These are phyloP conservation scores for Mortierella hygrophila DNA, from an alignment of 192 early-diverging fungal genomes.

Conservation along the genomic window DNA sequence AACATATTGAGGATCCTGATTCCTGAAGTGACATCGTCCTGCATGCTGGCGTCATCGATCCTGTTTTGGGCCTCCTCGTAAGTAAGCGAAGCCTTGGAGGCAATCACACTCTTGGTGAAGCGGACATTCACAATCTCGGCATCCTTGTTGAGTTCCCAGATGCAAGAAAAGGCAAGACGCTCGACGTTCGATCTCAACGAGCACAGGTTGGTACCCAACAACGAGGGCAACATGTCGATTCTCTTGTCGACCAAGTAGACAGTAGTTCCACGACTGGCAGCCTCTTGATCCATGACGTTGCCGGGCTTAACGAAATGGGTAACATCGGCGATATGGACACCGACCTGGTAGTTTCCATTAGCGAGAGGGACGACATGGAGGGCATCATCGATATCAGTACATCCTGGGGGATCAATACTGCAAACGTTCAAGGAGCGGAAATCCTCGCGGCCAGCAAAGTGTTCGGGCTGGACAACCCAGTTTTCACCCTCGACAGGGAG, in stretches of 20 bases:
- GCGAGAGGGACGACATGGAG: constrained; percentile 85
- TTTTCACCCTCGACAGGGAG: constrained; percentile 90
- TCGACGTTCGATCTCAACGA: constrained; percentile 90
- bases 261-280: constrained; percentile 88
- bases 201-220: constrained; percentile 84
- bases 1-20: constrained; percentile 81
- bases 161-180: constrained; percentile 92
- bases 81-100: constrained; percentile 90
- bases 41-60: constrained; percentile 76
- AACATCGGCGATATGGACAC: constrained; percentile 97
- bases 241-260: constrained; percentile 93
- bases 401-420: constrained; percentile 99
- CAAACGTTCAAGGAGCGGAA: constrained; percentile 89
- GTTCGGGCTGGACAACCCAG: constrained; percentile 83
- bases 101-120: constrained; percentile 93
- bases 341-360: constrained; percentile 92
- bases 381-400: constrained; percentile 99
- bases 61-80: constrained; percentile 95
- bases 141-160: constrained; percentile 76
- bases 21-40: constrained; percentile 79
- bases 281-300: constrained; percentile 89
- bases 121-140: constrained; percentile 79
- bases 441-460: constrained; percentile 82
- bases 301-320: constrained; percentile 89
- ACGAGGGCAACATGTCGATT: constrained; percentile 94